Base-by-base conservation (phyloP, 176 grass and related monocot species). In the Triticum urartu region DNA sequence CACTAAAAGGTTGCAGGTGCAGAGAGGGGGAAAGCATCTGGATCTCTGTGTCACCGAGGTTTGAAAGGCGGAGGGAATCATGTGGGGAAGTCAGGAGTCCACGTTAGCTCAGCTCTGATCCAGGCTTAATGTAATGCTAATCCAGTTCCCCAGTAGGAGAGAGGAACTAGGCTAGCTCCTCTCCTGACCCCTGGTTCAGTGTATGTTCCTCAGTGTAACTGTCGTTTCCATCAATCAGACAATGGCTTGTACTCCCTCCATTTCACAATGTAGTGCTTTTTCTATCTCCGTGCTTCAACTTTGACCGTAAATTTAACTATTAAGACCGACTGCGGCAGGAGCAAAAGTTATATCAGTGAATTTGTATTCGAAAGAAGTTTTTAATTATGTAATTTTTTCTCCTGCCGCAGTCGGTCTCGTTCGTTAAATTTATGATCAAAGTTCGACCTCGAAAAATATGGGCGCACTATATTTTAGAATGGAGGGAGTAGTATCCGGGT, bases 11-110 rank as follows among this genome's bases (percentile, higher is more conserved):
- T 9, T 81, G 77, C 36, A 56, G 64, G 30, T 71, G 77, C 82
- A 78, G 47, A 85, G 36, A 83, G 76, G 72, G 82, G 72, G 80
- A 78, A 82, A 82, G 82, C 86, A 91, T 91, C 82, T 91, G 82
- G 90, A 88, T 88, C 86, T 73, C 17, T 85, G 65, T 77, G 71
- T 45, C 56, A 72, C 13, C 22, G 73, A 43, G 35, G 56, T 84
- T 87, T 30, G 48, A 68, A 87, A 61, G 67, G 87, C 77, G 11
- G 56, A 4, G 0, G 40, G 82, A 73, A 60, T 59, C 90, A 91
- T 88, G 90, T 91, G 86, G 21, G 77, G 32, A 22, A 79, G 78
- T 81, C 78, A 91, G 86, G 14, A 82, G 42, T 86, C 42, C 90
- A 86, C 71, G 90, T 78, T 85, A 72, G 56, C 20, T 22, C 25